Percentiles rank a stretch among this genome's conserved stretches.
Evolutionary conservation across 305 asterid genomes (phyloP).

Genomic region (Caryopteris hybrid): DNA sequence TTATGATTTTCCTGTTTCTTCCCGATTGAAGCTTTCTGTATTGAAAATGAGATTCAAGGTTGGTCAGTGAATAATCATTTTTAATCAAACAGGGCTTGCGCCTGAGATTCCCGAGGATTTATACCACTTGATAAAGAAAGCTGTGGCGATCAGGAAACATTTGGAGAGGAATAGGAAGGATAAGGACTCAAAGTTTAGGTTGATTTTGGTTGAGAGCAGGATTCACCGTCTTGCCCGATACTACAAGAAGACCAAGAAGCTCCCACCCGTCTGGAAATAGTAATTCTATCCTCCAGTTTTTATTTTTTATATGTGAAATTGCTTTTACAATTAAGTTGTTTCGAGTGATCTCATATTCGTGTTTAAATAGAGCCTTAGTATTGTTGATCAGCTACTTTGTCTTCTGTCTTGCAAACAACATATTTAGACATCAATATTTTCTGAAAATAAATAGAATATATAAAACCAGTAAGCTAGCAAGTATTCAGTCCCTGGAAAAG

Average conservation of each 20-base stretch:
- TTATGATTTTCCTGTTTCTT: not conserved
- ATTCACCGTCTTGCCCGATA: conserved; percentile 82
- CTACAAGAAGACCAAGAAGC: conserved; percentile 88
- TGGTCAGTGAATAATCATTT: not conserved
- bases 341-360: not conserved
- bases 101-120: conserved; percentile 85
- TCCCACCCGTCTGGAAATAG: conserved; percentile 84
- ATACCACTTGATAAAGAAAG: conserved; percentile 73
- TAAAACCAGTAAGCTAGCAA: not conserved
- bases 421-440: not conserved
- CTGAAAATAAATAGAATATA: not conserved
- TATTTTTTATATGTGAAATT: not conserved
- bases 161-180: conserved; percentile 84
- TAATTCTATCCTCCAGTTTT: conserved; percentile 12
- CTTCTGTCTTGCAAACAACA: not conserved
- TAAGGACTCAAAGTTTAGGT: too few species aligned
- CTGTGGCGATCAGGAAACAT: conserved; percentile 76
- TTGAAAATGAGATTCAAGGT: not conserved
- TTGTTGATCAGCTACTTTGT: not conserved
- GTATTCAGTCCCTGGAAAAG: not conserved
- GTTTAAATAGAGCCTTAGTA: not conserved
- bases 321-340: not conserved
- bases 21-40: not conserved
- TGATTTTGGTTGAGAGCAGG: conserved; percentile 79
- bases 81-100: conserved; percentile 46